phyloP scores from a whole-genome alignment of 2,329 filamentous ascomycete genomes.

The Phaeoacremonium minimum region DNA sequence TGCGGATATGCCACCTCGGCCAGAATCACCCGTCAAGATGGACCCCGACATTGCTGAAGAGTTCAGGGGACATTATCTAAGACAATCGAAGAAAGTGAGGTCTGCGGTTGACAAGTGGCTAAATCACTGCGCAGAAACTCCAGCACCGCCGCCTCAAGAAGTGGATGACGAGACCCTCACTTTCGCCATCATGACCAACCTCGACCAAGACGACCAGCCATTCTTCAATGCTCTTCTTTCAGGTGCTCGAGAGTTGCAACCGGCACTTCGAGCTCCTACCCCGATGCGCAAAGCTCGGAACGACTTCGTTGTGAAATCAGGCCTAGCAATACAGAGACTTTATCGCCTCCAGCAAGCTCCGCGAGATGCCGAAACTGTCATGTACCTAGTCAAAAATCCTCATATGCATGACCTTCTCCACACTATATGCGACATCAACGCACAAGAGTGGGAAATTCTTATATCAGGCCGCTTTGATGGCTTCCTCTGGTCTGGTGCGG shows the following conservation, averaged over 20 bases:
- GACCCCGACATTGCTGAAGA: constrained; percentile 94
- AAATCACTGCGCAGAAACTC: constrained; percentile 69
- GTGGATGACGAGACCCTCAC: constrained; percentile 91
- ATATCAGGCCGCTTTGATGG: constrained; percentile 92
- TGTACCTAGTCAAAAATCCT: constrained; percentile 81
- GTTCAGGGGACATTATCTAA: constrained; percentile 86
- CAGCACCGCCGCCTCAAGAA: constrained; percentile 74
- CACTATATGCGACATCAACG: constrained; percentile 81
- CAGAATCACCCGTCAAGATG: constrained; percentile 64
- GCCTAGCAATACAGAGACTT: constrained; percentile 75
- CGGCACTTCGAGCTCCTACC: constrained; percentile 61
- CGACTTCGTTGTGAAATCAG: constrained; percentile 70
- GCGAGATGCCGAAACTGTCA: constrained; percentile 79
- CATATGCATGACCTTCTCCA: constrained; percentile 80
- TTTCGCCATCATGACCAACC: constrained; percentile 88
- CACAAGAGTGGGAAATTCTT: constrained; percentile 94
- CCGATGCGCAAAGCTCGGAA: constrained; percentile 62
- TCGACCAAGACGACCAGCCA: constrained; percentile 70
- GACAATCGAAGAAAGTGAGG: constrained; percentile 88
- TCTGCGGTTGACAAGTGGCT: constrained; percentile 91
- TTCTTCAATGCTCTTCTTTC: constrained; percentile 78
- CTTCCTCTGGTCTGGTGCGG: constrained; percentile 90
- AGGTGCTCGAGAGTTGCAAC: constrained; percentile 52
- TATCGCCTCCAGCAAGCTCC: constrained; percentile 72
- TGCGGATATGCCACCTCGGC: constrained; percentile 55